These are phyloP conservation scores for Neofusicoccum parvum DNA, from an alignment of 2,329 filamentous ascomycete genomes.

Conservation along the genomic window DNA sequence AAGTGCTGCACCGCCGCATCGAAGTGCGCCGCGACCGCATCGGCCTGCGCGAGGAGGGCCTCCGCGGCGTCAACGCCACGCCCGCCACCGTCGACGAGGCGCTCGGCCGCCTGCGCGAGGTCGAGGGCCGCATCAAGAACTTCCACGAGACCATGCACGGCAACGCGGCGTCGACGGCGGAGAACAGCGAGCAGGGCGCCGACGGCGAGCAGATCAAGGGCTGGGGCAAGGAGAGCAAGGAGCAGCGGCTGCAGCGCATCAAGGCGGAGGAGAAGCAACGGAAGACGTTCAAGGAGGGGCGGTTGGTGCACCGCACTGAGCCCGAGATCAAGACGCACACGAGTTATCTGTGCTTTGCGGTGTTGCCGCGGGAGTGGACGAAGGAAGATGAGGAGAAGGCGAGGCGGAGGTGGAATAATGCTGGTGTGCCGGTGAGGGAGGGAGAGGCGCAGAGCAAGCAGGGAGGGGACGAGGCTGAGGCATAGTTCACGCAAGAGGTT, in stretches of 20 bases:
- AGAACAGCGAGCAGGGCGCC: constrained; percentile 33
- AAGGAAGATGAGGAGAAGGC: constrained; percentile 75
- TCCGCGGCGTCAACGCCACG: constrained; percentile 67
- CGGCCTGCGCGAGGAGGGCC: constrained; percentile 69
- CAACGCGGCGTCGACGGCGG: constrained; percentile 41
- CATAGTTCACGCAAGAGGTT: no score
- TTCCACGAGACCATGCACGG: constrained; percentile 58
- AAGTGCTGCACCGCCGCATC: constrained; percentile 76
- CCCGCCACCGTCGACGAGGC: constrained; percentile 80
- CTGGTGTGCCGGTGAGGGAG: neutral
- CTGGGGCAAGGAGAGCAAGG: constrained; percentile 25
- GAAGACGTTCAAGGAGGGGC: constrained; percentile 68
- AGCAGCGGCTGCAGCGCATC: constrained; percentile 33
- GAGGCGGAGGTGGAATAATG: constrained; percentile 40
- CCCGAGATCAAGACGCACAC: constrained; percentile 93
- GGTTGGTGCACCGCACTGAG: constrained; percentile 78
- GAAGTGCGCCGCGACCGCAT: constrained; percentile 81
- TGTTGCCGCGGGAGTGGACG: constrained; percentile 84
- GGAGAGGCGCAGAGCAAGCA: neutral
- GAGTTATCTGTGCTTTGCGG: constrained; percentile 92
- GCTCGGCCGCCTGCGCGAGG: constrained; percentile 68
- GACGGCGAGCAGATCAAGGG: constrained; percentile 26
- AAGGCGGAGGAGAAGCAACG: constrained; percentile 38
- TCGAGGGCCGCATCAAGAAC: constrained; percentile 69
- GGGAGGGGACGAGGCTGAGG: neutral